Base-by-base conservation (phyloP, 441 rosid species). In the Lepidium campestre region DNA sequence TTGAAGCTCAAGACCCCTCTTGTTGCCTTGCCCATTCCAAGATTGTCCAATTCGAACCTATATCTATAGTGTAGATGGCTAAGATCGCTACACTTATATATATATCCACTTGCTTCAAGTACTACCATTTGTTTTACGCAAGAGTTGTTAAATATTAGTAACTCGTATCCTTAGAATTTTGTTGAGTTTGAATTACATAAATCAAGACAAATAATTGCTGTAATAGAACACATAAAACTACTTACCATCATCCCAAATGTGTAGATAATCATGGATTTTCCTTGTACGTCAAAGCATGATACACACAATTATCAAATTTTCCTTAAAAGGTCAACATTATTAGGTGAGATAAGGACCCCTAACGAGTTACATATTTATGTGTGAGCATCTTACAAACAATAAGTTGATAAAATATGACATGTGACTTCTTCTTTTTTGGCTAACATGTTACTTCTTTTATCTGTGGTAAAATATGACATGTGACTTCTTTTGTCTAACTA, bases 1-100 rank as follows among this genome's bases (percentile, higher is more conserved):
- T 4, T 86, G 75, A 90, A 85, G 88, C 63, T 83, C 22, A 81
- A 85, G 75, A 74, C 62, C 6, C 81, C 94, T 47, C 86, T 88
- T 8, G 45, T 72, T 29, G 82, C 73, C 6, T 69, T 86, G 61
- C 89, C 90, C 0, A 54, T 73, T 1, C 83, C 86, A 4, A 82
- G 92, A 62, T 71, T 90, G 52, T 62, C 78, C 0, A 54, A 68
- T 68, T 12, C 53, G 0, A 61, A 60, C 55, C 69, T 74, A 31
- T 74, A 67, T 36, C 9, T 59, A 10, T 70, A 57, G 40, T n/a
- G n/a, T n/a, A n/a, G n/a, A n/a, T n/a, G n/a, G n/a, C n/a, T n/a
- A n/a, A n/a, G n/a, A n/a, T n/a, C n/a, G n/a, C n/a, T n/a, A n/a
- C n/a, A n/a, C n/a, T n/a, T n/a, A n/a, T n/a, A n/a, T n/a, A n/a